Percentiles rank a stretch among this genome's conserved stretches.
Evolutionary conservation across 2,329 filamentous ascomycete genomes (phyloP).

Genomic region (Fusarium pseudocircinatum): DNA sequence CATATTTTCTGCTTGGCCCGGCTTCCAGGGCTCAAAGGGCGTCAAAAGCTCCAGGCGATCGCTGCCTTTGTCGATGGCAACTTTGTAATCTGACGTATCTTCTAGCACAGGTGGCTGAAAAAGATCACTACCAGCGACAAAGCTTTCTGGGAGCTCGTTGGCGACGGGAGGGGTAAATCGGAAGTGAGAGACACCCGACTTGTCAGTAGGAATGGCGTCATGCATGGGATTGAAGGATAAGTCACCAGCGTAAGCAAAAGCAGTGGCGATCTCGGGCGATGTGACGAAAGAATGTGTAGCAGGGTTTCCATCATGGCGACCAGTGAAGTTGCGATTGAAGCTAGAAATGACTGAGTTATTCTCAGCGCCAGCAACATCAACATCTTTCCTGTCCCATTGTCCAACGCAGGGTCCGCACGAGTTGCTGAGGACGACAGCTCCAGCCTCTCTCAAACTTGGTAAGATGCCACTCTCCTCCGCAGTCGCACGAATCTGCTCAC

Average conservation of each 20-base stretch:
- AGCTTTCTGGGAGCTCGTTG: not conserved
- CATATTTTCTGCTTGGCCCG: conserved; percentile 66
- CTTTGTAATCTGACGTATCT: not conserved
- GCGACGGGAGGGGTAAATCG: not conserved
- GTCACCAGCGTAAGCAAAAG: conserved; percentile 89
- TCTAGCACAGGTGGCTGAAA: not conserved
- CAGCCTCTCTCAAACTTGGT: conserved; percentile 93
- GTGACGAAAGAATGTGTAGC: conserved; percentile 70
- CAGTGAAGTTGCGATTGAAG: conserved; percentile 59
- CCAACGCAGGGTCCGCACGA: conserved; percentile 64
- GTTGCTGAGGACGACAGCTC: conserved; percentile 75
- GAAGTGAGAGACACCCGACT: conserved; percentile 45
- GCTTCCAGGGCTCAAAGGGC: conserved; percentile 42
- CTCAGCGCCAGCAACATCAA: conserved; percentile 62
- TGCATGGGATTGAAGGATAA: conserved; percentile 97
- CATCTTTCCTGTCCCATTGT: conserved; percentile 91
- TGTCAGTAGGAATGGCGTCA: conserved; percentile 73
- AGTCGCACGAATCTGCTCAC: conserved; percentile 94
- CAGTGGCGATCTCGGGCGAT: conserved; percentile 94
- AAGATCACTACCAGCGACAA: not conserved
- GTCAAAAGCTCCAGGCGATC: conserved; percentile 45
- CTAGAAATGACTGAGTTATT: conserved; percentile 94
- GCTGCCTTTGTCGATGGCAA: conserved; percentile 36
- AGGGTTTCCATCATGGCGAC: conserved; percentile 50
- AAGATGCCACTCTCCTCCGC: conserved; percentile 90